These are phyloP conservation scores for Periconia sp. DNA, from an alignment of 2,329 filamentous ascomycete genomes.

Conservation along the genomic window DNA sequence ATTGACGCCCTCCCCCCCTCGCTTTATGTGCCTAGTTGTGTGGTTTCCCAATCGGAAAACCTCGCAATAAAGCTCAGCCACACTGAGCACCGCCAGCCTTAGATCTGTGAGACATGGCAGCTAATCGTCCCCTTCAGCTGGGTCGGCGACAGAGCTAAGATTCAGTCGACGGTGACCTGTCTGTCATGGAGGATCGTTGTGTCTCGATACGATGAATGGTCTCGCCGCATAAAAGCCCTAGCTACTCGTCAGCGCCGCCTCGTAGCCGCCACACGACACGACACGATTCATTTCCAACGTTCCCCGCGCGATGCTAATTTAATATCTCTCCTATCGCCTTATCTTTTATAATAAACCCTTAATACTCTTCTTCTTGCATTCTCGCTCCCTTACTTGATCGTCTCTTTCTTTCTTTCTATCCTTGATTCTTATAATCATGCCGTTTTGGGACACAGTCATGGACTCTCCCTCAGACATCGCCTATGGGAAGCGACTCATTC, in stretches of 20 bases:
- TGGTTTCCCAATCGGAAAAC: neutral
- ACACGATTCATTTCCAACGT: neutral
- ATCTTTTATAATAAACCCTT: neutral
- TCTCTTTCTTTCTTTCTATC: neutral
- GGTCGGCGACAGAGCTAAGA: conserved; percentile 1
- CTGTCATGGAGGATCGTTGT: neutral
- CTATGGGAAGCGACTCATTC: conserved; percentile 26
- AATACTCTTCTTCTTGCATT: neutral
- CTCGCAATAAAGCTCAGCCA: conserved; percentile 3
- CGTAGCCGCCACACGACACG: neutral
- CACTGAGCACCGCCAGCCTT: neutral
- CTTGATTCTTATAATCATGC: conserved; percentile 16
- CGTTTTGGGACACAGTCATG: conserved; percentile 34
- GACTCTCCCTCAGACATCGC: conserved; percentile 13
- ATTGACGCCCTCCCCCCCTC: neutral
- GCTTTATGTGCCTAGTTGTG: neutral
- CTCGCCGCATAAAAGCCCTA: neutral
- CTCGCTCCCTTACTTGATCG: conserved; percentile 3
- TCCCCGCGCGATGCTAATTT: neutral
- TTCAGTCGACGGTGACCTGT: neutral
- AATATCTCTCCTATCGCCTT: neutral
- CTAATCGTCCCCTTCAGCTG: conserved; percentile 2
- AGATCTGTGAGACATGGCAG: conserved; percentile 5
- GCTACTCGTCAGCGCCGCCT: neutral
- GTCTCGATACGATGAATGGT: neutral